Base-by-base conservation (phyloP, 768 basidiomycete genomes). In the Galerina sulciceps region DNA sequence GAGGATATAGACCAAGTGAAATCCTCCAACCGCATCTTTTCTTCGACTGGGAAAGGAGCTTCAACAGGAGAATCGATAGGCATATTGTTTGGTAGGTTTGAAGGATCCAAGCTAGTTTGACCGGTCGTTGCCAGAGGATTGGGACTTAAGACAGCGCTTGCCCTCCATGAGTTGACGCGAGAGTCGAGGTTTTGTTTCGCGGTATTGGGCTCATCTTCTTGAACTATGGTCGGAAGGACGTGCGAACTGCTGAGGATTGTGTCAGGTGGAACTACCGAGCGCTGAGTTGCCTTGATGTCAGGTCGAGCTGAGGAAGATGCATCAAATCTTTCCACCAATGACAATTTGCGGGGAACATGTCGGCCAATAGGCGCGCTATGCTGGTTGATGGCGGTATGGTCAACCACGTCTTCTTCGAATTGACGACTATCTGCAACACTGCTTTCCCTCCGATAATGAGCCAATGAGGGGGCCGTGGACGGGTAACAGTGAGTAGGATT, bases 1-100 rank as follows among this genome's bases (percentile, higher is more conserved):
- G 90, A 90, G 8, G 88, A 86, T 22, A 84, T 77, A 9, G 89
- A 89, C 86, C 89, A 92, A 9, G 79, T 67, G 65, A 81, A 92
- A 62, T 91, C 89, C 42, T 85, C 85, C 26, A 88, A 70, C 61
- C 87, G 80, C 53, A 89, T 72, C 58, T 80, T 81, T 11, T 78
- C 73, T 20, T 73, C 73, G n/a, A 67, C 63, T 37, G 55, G 59
- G 50, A 67, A 53, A 42, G 50, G 65, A 38, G 69, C 44, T 22
- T 58, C 73, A n/a, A 56, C 49, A 34, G 44, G 50, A 22, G 55
- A 46, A 41, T 74, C 69, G 47, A 78, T 67, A 8, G 69, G 60
- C 36, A 81, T 59, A 15, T 73, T 69, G 59, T 81, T 83, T 4
- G 84, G 80, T 61, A 84, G 72, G 58, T 84, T 80, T n/a, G 76